A percentile compares a stretch with the other conserved stretches of the same genome.
These are phyloP conservation scores for Calonectria pseudoreteaudii DNA, from an alignment of 2,329 filamentous ascomycete species.

Conservation along the genomic window DNA sequence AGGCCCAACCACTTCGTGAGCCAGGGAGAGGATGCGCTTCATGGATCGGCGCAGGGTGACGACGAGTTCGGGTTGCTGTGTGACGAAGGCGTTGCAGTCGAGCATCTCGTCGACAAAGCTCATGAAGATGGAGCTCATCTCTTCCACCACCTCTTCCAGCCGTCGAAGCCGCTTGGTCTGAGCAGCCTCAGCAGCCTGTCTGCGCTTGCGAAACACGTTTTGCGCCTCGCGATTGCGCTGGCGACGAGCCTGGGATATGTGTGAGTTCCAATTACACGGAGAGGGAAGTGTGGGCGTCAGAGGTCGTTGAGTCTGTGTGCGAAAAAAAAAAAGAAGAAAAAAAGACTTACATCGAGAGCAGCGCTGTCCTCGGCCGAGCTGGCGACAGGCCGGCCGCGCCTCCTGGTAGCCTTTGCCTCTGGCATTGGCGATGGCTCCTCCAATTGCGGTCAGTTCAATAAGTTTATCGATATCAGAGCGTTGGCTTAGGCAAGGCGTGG, in stretches of 20 bases:
- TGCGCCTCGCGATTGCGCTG: conserved; percentile 46
- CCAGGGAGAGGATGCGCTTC: conserved; percentile 38
- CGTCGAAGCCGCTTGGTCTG: conserved; percentile 41
- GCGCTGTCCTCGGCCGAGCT: conserved; percentile 37
- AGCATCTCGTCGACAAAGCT: conserved; percentile 44
- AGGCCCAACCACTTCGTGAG: conserved; percentile 40
- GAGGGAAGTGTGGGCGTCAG: not conserved
- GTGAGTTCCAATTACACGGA: not conserved
- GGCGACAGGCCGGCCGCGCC: conserved; percentile 37
- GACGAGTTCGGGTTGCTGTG: conserved; percentile 32
- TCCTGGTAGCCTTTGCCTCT: conserved; percentile 23
- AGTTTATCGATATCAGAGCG: not conserved
- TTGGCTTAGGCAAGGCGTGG: not conserved
- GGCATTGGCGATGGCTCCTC: not conserved
- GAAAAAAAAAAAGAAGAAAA: too few species aligned
- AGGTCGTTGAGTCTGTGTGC: not conserved
- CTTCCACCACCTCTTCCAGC: conserved; percentile 43
- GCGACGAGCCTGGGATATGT: conserved; percentile 37
- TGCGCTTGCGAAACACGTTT: conserved; percentile 43
- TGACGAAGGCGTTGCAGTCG: conserved; percentile 36
- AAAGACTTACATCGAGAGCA: conserved; percentile 36
- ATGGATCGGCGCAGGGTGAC: conserved; percentile 34
- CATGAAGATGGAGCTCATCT: conserved; percentile 46
- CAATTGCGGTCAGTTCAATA: not conserved
- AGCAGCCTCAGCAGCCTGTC: conserved; percentile 43